These are phyloP conservation scores for Xylariaceae sp. DNA, from an alignment of 2,329 filamentous ascomycete species.

Conservation along the genomic window DNA sequence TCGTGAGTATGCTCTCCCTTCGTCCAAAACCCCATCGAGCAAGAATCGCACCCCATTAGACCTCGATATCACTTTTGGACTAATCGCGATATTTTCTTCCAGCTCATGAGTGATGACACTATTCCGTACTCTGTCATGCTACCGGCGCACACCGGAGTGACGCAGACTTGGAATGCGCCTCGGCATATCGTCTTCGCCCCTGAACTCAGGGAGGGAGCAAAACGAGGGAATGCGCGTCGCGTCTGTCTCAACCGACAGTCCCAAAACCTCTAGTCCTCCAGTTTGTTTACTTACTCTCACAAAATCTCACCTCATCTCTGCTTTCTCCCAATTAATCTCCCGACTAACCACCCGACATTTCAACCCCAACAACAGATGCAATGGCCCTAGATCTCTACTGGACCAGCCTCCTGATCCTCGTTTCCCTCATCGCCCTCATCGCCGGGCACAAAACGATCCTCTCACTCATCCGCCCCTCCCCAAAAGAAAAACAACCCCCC, in stretches of 20 bases:
- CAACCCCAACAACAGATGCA: neutral
- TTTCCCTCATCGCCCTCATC: conserved; percentile 19
- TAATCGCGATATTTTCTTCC: too few relatives aligned
- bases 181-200: neutral
- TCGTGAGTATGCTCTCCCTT: neutral
- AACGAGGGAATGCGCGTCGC: conserved; percentile 2
- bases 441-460: conserved; percentile 18
- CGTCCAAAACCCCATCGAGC: too few relatives aligned
- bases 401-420: conserved; percentile 23
- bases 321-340: neutral
- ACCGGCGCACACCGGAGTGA: neutral
- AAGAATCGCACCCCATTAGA: neutral
- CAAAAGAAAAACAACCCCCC: conserved; percentile 2
- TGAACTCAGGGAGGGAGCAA: neutral
- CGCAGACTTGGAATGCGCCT: neutral
- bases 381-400: conserved; percentile 27
- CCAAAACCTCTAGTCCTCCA: neutral
- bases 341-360: neutral
- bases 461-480: neutral
- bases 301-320: neutral
- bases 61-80: too few relatives aligned
- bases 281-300: neutral
- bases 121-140: too few relatives aligned
- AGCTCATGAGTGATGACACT: too few relatives aligned
- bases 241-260: neutral